Evolutionary conservation across 805 yeast species (phyloP).

Genomic region (Saturnispora sekii): DNA sequence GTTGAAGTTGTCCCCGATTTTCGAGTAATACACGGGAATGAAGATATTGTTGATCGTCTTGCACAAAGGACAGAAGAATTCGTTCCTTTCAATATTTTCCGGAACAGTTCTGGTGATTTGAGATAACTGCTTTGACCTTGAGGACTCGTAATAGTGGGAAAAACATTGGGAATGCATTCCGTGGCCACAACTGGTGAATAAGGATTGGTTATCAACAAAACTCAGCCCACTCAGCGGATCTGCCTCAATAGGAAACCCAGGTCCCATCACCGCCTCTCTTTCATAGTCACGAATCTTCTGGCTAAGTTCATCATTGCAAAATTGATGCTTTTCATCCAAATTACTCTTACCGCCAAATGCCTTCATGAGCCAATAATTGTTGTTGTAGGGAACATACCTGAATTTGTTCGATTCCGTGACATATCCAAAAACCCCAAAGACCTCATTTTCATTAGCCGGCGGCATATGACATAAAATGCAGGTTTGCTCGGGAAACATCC

Average conservation of each 20-base stretch:
- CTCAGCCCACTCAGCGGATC: conserved; percentile 13
- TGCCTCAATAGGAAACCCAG: conserved; percentile 47
- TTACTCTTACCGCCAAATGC: conserved; percentile 47
- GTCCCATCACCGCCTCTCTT: conserved; percentile 46
- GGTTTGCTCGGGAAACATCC: conserved; percentile 65
- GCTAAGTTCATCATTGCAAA: not conserved
- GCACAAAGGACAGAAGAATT: conserved; percentile 85
- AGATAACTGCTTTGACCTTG: conserved; percentile 40
- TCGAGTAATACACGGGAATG: conserved; percentile 60
- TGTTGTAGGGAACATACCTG: conserved; percentile 49
- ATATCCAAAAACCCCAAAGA: conserved; percentile 67
- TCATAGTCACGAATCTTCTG: conserved; percentile 29
- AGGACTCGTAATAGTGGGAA: conserved; percentile 49
- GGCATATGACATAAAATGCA: conserved; percentile 82
- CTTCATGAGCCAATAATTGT: conserved; percentile 54
- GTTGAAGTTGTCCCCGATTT: conserved; percentile 28
- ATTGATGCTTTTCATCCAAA: conserved; percentile 20
- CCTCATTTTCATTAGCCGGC: conserved; percentile 43
- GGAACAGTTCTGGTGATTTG: conserved; percentile 81
- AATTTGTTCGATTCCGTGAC: conserved; percentile 50
- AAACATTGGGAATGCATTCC: conserved; percentile 84
- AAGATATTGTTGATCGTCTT: conserved; percentile 78
- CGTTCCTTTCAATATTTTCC: conserved; percentile 58
- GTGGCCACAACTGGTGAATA: conserved; percentile 81
- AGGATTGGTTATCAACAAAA: conserved; percentile 33